Base-by-base conservation (phyloP, 257 asterid species). In the Fraxinus cuspidata region DNA sequence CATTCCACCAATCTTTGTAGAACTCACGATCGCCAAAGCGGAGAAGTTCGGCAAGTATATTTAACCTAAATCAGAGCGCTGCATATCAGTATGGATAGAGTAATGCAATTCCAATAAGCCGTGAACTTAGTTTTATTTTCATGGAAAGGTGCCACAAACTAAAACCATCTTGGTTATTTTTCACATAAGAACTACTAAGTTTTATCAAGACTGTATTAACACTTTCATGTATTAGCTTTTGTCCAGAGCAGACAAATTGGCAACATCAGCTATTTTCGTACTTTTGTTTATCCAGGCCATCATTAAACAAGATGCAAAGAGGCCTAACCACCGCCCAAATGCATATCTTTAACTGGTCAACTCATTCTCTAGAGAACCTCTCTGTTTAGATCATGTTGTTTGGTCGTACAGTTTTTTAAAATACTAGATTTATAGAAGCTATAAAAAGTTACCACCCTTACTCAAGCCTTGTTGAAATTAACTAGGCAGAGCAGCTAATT, bases 1-100 rank as follows among this genome's bases (percentile, higher is more conserved):
- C 99, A 81, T 96, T 96, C 99, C 99, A 96, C 99, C 99, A 96
- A 84, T 93, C 99, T 86, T 93, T 96, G 85, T 96, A 96, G 84
- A 96, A 96, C 85, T 96, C 99, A 78, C 98, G 98, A 79, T 96
- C 99, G 65, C 99, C 99, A 84, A 96, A 96, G 58, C 94, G 37
- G 77, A 93, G 89, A 82, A 96, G 87, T 81, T 96, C 99, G 5
- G 98, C 99, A 74, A 96, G 96, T 83, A 96, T 96, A 86, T 96
- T 96, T 86, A 96, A 86, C 99, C 99, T 96, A 84, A 66, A 90
- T 77, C 83, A 86, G 77, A 85, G 83, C 76, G 85, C 79, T 56
- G 74, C 78, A 84, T 82, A 74, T 47, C 74, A 86, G 89, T 82
- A 80, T 49, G 49, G 77, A 78, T 75, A 88, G 80, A 79, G 88